phyloP scores from a whole-genome alignment of 257 asterid species.

The Solanum lycopersicoides region DNA sequence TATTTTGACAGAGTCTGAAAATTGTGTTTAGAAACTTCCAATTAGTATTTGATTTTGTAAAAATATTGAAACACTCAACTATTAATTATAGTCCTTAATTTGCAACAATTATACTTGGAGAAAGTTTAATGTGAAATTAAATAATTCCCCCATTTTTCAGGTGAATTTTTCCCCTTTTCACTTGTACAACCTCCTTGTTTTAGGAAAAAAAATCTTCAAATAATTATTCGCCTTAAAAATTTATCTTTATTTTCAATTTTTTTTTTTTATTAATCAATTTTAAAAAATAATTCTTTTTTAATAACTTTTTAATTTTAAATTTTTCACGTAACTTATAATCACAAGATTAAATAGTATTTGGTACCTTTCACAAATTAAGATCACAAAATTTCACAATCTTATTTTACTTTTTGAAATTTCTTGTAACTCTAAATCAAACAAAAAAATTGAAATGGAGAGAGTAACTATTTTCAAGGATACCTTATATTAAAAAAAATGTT shows the following conservation, averaged over 20 bases:
- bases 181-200: not conserved
- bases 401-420: not conserved
- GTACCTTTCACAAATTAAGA: too few species aligned
- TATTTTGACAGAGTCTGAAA: not conserved
- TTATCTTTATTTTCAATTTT: not conserved
- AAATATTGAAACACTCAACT: not conserved
- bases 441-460: fast-evolving
- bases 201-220: not conserved
- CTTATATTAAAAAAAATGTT: not conserved
- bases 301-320: too few species aligned
- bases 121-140: not conserved
- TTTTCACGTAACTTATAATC: too few species aligned
- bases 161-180: not conserved
- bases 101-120: not conserved
- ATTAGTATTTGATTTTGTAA: not conserved
- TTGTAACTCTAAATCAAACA: too few species aligned
- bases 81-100: not conserved
- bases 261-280: too few species aligned
- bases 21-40: not conserved
- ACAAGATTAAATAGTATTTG: too few species aligned
- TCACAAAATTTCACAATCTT: not conserved
- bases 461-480: not conserved
- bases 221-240: too few species aligned
- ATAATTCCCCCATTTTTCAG: not conserved
- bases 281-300: too few species aligned